These are phyloP conservation scores for Tetrastigma voinierianum DNA, from an alignment of 164 flowering plant genomes.

Conservation along the genomic window DNA sequence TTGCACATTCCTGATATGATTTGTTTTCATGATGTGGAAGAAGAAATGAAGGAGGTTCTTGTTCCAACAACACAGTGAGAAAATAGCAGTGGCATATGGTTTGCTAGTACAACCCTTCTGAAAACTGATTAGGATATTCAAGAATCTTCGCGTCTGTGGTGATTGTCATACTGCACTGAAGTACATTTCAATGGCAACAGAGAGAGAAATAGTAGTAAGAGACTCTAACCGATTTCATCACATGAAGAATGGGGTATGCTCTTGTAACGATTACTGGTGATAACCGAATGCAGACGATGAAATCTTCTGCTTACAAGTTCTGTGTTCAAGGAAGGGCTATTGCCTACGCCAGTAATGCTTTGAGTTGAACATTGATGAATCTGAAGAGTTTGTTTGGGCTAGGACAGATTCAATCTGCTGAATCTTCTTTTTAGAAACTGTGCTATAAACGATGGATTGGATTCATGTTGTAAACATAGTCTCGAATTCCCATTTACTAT, in stretches of 20 bases:
- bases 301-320: background rate
- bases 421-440: no score
- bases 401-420: no score
- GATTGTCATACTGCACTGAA: slow-evolving; percentile 80
- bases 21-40: no score
- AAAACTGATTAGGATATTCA: slow-evolving; percentile 61
- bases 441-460: no score
- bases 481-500: no score
- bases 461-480: no score
- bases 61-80: no score
- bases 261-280: slow-evolving; percentile 66
- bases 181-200: slow-evolving; percentile 44
- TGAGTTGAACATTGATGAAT: no score
- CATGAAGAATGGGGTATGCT: slow-evolving; percentile 63
- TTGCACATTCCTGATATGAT: slow-evolving; percentile 76
- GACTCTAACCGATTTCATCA: slow-evolving; percentile 82
- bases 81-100: slow-evolving; percentile 76
- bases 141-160: slow-evolving; percentile 81
- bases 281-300: background rate
- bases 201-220: slow-evolving; percentile 68
- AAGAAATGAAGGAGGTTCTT: no score
- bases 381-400: no score
- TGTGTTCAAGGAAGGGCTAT: no score
- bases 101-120: slow-evolving; percentile 50
- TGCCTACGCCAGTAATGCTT: no score